A percentile compares a stretch with the other conserved stretches of the same genome.
phyloP scores from a whole-genome alignment of 2,329 filamentous ascomycete species.

The Aureobasidium sp. region DNA sequence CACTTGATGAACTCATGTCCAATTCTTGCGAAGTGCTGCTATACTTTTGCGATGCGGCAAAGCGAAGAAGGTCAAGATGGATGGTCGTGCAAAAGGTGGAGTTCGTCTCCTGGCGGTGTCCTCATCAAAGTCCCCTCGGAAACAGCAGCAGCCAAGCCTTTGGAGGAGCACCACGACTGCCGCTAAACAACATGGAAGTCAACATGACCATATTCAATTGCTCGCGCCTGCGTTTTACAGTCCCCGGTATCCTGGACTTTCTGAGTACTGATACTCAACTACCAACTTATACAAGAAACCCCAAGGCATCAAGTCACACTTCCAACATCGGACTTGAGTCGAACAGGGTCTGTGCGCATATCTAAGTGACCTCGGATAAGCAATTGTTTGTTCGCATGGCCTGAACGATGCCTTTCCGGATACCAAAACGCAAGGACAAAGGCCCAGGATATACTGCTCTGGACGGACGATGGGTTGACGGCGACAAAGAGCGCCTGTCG shows the following conservation, averaged over 20 bases:
- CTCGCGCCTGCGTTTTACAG: background rate
- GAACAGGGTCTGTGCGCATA: constrained; percentile 3
- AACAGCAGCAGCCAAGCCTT: constrained; percentile 12
- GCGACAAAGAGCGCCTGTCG: constrained; percentile 14
- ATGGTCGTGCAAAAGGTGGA: background rate
- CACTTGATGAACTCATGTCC: background rate
- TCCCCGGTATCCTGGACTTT: background rate
- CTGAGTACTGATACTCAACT: background rate
- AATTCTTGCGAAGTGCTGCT: background rate
- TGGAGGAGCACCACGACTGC: background rate
- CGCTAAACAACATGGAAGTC: constrained; percentile 2
- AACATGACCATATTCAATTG: background rate
- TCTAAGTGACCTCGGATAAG: background rate
- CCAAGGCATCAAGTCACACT: background rate
- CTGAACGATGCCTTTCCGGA: constrained; percentile 11
- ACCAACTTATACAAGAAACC: background rate
- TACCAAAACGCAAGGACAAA: constrained; percentile 12
- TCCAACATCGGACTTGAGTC: background rate
- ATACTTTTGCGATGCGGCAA: background rate
- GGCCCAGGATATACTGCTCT: constrained; percentile 14
- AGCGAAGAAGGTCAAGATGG: background rate
- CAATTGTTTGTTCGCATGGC: background rate
- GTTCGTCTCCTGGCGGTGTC: background rate
- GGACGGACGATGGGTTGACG: constrained; percentile 15
- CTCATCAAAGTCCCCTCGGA: constrained; percentile 5